Percentiles rank a stretch among this genome's conserved stretches.
These are phyloP conservation scores for Persicaria maculosa DNA, from an alignment of 148 eudicot genomes.

Conservation along the genomic window DNA sequence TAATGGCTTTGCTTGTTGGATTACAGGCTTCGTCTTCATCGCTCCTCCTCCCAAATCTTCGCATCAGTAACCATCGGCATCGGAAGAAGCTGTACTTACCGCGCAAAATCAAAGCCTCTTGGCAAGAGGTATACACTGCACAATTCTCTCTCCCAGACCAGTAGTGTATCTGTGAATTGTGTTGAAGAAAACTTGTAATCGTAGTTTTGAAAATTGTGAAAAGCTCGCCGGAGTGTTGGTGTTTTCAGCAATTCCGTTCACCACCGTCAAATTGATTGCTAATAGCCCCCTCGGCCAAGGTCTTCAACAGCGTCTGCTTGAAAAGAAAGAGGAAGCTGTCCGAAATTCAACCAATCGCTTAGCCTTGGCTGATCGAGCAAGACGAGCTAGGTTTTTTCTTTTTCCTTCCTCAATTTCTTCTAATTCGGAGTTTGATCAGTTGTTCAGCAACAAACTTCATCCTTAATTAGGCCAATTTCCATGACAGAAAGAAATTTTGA, in stretches of 20 bases:
- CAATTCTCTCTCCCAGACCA: neutral
- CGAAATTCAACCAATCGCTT: constrained; percentile 33
- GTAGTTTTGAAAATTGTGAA: neutral
- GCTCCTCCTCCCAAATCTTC: constrained; percentile 1
- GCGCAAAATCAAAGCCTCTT: constrained; percentile 25
- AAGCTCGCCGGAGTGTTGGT: constrained; percentile 83
- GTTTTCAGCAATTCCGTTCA: constrained; percentile 93
- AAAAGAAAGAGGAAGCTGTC: constrained; percentile 45
- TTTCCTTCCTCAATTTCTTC: neutral
- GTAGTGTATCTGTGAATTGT: neutral
- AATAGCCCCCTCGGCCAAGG: constrained; percentile 75
- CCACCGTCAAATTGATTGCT: constrained; percentile 85
- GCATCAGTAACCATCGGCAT: neutral
- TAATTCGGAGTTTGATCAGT: neutral
- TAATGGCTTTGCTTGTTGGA: neutral
- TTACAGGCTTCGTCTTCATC: constrained; percentile 5
- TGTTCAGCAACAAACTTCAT: neutral
- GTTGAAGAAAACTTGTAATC: neutral
- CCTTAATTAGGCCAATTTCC: neutral
- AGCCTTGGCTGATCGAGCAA: constrained; percentile 48
- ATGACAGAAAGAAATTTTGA: neutral
- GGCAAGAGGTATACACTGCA: constrained; percentile 33
- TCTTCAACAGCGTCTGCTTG: constrained; percentile 56
- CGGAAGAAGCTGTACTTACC: neutral
- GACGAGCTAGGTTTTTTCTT: constrained; percentile 43